Base-by-base conservation (phyloP, 495 filamentous ascomycete genomes). In the Apiosordaria backusii region DNA sequence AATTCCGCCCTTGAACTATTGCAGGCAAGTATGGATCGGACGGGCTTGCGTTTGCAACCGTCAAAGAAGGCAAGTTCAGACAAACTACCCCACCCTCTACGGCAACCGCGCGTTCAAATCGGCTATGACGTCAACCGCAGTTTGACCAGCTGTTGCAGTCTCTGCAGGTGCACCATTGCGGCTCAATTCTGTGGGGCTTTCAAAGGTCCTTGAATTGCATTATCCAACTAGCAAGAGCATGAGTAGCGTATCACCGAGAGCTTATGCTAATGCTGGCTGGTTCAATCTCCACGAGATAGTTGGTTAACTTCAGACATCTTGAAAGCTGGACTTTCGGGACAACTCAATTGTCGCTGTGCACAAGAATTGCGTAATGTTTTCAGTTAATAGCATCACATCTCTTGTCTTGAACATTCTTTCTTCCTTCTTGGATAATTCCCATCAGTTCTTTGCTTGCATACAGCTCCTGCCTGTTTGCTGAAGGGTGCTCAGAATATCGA, bases 81-180 rank as follows among this genome's bases (percentile, higher is more conserved):
- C 35, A 45, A 45, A 45, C 35, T 13, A 45, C 35, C 35, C 35
- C 35, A 45, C 35, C 9, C 35, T 13, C 35, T n/a, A 15, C 35
- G 9, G 16, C 35, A 9, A 45, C 35, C 57, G 16, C 57, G 26
- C 26, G 19, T 57, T 21, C 23, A 26, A 16, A 24, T 6, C 2
- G 23, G 57, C 24, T 16, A 59, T 59, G 57, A 59, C 57, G 57
- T 59, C 57, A 59, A 27, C 13, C 4, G n/a, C n/a, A 59, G 57
- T 18, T n/a, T 27, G 23, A 23, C 21, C 7, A 23, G 16, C n/a
- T 6, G 57, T 23, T 23, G 23, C 15, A 23, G 57, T 15, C 35
- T 45, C 35, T 25, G 57, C 21, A 59, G 57, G 22, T 18, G 53
- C 53, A 57, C 19, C 18, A 22, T 45, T 45, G 35, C 10, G 35